Base-by-base conservation (phyloP, 2,329 filamentous ascomycete genomes). In the Colletotrichum shisoi region DNA sequence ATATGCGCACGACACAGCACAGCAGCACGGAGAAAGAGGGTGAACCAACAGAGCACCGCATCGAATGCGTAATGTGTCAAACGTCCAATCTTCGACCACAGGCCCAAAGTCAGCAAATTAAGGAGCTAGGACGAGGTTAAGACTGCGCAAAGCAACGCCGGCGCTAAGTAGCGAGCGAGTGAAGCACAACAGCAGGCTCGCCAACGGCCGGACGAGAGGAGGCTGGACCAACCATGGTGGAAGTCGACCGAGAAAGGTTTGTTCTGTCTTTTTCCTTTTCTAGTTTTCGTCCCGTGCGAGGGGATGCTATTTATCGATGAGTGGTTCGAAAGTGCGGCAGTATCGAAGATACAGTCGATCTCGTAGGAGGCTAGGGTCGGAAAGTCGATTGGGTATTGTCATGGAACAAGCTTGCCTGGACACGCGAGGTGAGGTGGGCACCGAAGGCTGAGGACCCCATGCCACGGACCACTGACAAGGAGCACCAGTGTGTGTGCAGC, bases 51-150 rank as follows among this genome's bases (percentile, higher is more conserved):
- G 74, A 98, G 88, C 73, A 98, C 93, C 71, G 94, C 94, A 81
- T 98, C 94, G 79, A 98, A 94, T 76, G 93, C 92, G 83, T 96
- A 97, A 83, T 98, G 94, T 78, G 92, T 91, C 75, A 98, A 82
- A 80, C 91, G 90, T 84, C 94, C 94, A 81, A 98, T 85, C 94
- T 97, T 89, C 81, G 82, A 84, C 84, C 82, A 87, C 73, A 89
- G 81, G 79, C 85, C 87, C 81, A 91, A 85, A 78, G 86, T 88
- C 83, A 89, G 87, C 80, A 88, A 83, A 81, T 88, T 84, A 82
- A 89, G 85, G 78, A 89, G 79, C 85, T 88, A 79, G 76, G 71
- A 71, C 71, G 73, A 78, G 77, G 77, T 79, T 81, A 80, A 80
- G 79, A 80, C 77, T 78, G 76, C 72, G 72, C 60, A 63, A 34